Base-by-base conservation (phyloP, 2,329 filamentous ascomycete species). In the Trichoderma arundinaceum region DNA sequence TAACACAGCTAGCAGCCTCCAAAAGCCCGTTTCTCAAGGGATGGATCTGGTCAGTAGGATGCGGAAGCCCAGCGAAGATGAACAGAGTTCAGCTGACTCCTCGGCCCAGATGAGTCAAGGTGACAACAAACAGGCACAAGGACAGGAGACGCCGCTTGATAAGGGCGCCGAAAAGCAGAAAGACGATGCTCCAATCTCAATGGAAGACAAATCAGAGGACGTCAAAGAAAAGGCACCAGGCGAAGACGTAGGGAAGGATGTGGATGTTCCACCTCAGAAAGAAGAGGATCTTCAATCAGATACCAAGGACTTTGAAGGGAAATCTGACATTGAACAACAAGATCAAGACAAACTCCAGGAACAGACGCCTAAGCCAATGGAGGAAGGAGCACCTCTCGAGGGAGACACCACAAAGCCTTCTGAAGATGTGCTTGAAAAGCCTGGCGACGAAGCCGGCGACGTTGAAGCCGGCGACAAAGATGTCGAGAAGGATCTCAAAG, bases 11-110 rank as follows among this genome's bases (percentile, higher is more conserved):
- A 53, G 64, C 35, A 67, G 56, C 15, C 48, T 68, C 15, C 43
- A 67, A 19, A 52, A 65, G 66, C 71, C 72, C 15, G 72, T 74
- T 8, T 73, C 70, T 15, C 70, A 73, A 10, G 65, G 66, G 19
- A 51, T 68, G 2, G 64, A 65, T 22, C 28, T 68, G 7, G 68
- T 67, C 41, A 68, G 57, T 56, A 71, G 70, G 60, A 67, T 69
- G 35, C 71, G 67, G 46, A 52, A 65, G 13, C 61, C 43, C 33
- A 59, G 48, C 28, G 53, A 52, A 0, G 65, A 59, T 15, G 65
- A 22, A 12, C 22, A 53, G 10, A 48, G 52, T 10, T 39, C 59
- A 43, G 28, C 44, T 52, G 49, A 65, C 19, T 46, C 53, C 17
- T 38, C 62, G 48, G 12, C 44, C 28, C 41, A 57, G 54, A n/a